Base-by-base conservation (phyloP, 306 rosid species). In the Dalbergia cultrata region DNA sequence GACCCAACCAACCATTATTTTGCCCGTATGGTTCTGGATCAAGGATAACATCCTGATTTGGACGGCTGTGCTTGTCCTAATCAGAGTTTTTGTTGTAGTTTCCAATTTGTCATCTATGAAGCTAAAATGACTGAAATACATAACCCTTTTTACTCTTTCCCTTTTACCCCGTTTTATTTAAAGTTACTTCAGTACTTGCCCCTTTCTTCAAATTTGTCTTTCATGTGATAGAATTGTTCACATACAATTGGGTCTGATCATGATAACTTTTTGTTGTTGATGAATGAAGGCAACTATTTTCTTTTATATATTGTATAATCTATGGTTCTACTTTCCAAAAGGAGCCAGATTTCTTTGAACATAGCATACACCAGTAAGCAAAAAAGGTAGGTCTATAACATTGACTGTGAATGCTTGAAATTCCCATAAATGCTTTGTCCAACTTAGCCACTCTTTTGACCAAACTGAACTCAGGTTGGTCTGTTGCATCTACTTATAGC, bases 401-500 rank as follows among this genome's bases (percentile, higher is more conserved):
- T 77, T 75, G 67, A 31, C 60, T 18, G 7, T 34, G 59, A 69
- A 63, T 34, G 80, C 44, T 74, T 81, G 61, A 75, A 70, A 52
- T 71, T 72, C 37, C 80, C 69, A 67, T 67, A 49, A 58, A 71
- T 56, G 60, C 17, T 33, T 43, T 34, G 22, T 59, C 86, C 44
- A 61, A 67, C 65, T 57, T 59, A 17, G 67, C 44, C 19, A 45
- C 69, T 68, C 60, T 79, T 81, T 49, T 54, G 60, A 81, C 81
- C 80, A 9, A 67, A 64, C 63, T 73, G 65, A 33, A 75, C 35
- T 76, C 74, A 31, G 34, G 71, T 75, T 60, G 35, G 69, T 57
- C 64, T 83, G 78, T 81, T 70, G 79, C 82, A 73, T 86, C 81
- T 78, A 45, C 54, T 77, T 74, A 85, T 74, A 80, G 82, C 81